Base-by-base conservation (phyloP, 805 yeast species). In the Lipomyces spencermartinsiae region DNA sequence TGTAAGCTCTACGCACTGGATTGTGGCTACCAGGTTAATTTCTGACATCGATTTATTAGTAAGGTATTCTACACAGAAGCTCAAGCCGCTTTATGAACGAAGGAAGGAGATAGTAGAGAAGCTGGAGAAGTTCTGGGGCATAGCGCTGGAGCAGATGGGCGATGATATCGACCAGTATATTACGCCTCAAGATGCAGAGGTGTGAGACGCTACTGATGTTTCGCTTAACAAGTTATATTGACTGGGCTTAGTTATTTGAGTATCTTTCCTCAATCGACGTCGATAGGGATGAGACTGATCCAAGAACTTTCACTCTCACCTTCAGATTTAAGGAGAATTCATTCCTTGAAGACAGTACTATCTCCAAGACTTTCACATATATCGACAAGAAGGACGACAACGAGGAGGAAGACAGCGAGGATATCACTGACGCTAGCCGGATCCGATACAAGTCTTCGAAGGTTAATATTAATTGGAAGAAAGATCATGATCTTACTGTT, bases 81-180 rank as follows among this genome's bases (percentile, higher is more conserved):
- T 92, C 7, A 84, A 83, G 70, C 85, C 87, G 22, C 81, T 91
- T 7, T 92, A 86, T 75, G 80, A 76, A 5, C 78, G 83, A 66
- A 82, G 98, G 73, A 82, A 91, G 31, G 80, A 74, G 6, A 78
- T 84, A n/a, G 81, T 88, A 16, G 65, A 73, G 4, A 76, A 82
- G 3, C 85, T 93, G 56, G 92, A 93, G 1, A 85, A 86, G 71
- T 93, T 94, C 78, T 94, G 98, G 98, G 89, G 90, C 74, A 85
- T 89, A 63, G 97, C 91, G 0, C 79, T 94, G 10, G 92, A 93
- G 1, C 92, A 91, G 75, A 90, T 90, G 74, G 89, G 90, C 62
- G 97, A 91, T 71, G 90, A 76, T 33, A 66, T 94, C 76, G 89
- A 91, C 16, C 97, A 93, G 70, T 92, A 86, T 76, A 81, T 93